Evolutionary conservation across 192 early-diverging fungal species (phyloP), one percentile per base, ranked within the genome.

Genomic region (Backusella morwellensis): DNA sequence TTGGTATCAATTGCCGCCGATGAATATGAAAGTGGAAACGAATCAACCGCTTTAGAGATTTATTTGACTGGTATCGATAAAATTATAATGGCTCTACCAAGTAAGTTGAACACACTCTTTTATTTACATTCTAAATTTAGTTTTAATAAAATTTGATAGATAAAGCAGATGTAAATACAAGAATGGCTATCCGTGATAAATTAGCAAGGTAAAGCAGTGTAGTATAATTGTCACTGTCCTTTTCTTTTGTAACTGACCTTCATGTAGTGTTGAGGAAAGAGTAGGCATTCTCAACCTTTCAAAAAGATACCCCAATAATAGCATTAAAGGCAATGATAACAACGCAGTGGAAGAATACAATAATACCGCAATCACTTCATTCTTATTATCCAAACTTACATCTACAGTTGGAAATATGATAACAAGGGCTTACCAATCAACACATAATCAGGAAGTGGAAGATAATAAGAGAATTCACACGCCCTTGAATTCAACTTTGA

Each of bases 351-450:
- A 63, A 12, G 56, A 63, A 29, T 42, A 66, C 32, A 66, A 74
- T 21, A 59, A 66, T 26, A 26, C 66, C 26, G 59, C 73, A 50
- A 70, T 87, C 11, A 86, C 83, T 72, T 85, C 86, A 38, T 87
- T 85, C 5, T 83, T 87, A 52, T 82, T 89, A 59, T 87, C 88
- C 7, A 50, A 72, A 47, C 66, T 74, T 21, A 68, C 66, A 32
- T 66, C 68, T 21, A 41, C 36, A 26, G 12, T 70, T 32, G 35
- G 72, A 6, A 52, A 26, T 26, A 56, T 52, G 32, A 72, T 38
- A 19, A 73, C 17, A 19, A 73, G 17, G 17, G 72, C 41, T 54
- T 54, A 54, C 44, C 40, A 72, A 72, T 29, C 40, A 29, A 41
- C 9, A 29, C 29, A 29, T 4, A 63, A 29, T 29, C 56, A 63